Evolutionary conservation across 768 basidiomycete species (phyloP).

Genomic region (Kwoniella dendrophila): DNA sequence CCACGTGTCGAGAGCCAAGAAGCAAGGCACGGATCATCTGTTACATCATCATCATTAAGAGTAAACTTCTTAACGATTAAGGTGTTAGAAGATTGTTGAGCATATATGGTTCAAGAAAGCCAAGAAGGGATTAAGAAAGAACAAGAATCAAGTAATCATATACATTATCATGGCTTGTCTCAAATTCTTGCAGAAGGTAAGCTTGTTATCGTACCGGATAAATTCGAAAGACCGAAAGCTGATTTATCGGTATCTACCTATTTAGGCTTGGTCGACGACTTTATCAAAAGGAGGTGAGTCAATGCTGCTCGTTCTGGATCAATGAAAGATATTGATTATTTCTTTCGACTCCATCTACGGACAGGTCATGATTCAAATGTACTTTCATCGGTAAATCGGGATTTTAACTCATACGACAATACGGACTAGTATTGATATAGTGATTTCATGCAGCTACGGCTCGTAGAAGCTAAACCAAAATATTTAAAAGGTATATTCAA

Average conservation of each 20-base stretch:
- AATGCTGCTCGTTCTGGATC: not conserved
- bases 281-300: conserved; percentile 41
- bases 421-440: not conserved
- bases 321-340: not conserved
- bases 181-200: conserved; percentile 28
- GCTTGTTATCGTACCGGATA: not conserved
- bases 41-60: too few species aligned
- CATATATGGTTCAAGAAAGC: not conserved
- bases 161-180: conserved; percentile 20
- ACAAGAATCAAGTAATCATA: not conserved
- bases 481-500: conserved; percentile 30
- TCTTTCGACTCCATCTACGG: not conserved
- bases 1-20: too few species aligned
- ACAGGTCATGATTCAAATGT: conserved; percentile 44
- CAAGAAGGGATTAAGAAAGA: not conserved
- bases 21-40: too few species aligned
- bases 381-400: conserved; percentile 31
- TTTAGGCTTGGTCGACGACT: conserved; percentile 42
- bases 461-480: conserved; percentile 41
- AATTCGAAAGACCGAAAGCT: too few species aligned
- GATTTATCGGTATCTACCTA: too few species aligned
- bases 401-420: not conserved
- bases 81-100: too few species aligned
- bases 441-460: conserved; percentile 26
- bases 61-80: too few species aligned